phyloP scores from a whole-genome alignment of 768 basidiomycete genomes.

The Filobasidium floriforme region DNA sequence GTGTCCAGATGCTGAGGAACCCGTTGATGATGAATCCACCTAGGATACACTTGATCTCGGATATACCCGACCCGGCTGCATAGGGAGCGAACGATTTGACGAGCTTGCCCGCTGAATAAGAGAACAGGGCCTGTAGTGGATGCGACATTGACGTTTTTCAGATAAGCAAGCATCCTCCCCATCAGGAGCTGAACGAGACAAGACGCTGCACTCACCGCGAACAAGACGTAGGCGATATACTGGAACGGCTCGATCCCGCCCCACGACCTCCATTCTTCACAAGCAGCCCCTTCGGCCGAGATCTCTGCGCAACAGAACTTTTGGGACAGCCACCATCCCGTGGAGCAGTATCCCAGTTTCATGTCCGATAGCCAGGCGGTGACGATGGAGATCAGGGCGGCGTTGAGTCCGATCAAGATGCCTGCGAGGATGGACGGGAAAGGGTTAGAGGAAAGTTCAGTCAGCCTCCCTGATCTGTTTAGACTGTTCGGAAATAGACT shows the following conservation, averaged over 20 bases:
- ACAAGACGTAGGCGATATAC: slow-evolving; percentile 78
- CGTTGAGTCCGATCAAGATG: slow-evolving; percentile 80
- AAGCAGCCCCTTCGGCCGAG: slow-evolving; percentile 63
- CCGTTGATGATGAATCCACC: slow-evolving; percentile 97
- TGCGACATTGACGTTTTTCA: no score
- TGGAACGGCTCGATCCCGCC: slow-evolving; percentile 61
- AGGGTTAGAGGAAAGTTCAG: background rate
- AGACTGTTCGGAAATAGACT: background rate
- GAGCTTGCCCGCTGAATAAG: slow-evolving; percentile 78
- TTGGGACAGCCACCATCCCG: slow-evolving; percentile 97
- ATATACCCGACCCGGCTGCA: slow-evolving; percentile 95
- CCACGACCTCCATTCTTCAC: slow-evolving; percentile 80
- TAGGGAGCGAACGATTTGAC: slow-evolving; percentile 84
- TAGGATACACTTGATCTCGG: slow-evolving; percentile 96
- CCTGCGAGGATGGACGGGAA: slow-evolving; percentile 50
- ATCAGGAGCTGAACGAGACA: background rate
- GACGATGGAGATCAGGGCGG: slow-evolving; percentile 88
- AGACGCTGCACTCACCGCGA: slow-evolving; percentile 60
- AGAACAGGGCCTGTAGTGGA: slow-evolving; percentile 59
- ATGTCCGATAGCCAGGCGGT: slow-evolving; percentile 97
- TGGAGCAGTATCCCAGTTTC: slow-evolving; percentile 91
- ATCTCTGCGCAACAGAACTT: slow-evolving; percentile 99
- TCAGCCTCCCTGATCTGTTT: no score
- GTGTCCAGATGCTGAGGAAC: slow-evolving; percentile 79
- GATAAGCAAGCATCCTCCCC: no score